Evolutionary conservation across 805 yeast genomes (phyloP).

Genomic region (Saccharomycopsis synnaedendra): DNA sequence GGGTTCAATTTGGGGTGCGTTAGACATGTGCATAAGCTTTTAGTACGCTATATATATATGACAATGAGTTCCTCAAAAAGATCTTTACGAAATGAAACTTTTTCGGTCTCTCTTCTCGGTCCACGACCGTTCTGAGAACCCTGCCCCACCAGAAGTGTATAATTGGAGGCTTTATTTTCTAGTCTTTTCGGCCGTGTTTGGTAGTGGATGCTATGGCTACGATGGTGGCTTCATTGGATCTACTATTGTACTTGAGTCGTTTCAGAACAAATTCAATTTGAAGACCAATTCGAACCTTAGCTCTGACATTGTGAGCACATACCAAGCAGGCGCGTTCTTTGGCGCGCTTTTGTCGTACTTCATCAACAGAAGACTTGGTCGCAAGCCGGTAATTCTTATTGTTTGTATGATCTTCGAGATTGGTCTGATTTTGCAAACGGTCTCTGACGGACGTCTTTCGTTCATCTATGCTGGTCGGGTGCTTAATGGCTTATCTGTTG

Average conservation of each 20-base stretch:
- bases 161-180: no score
- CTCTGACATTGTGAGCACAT: slow-evolving; percentile 35
- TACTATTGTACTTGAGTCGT: not conserved
- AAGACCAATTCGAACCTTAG: slow-evolving; percentile 20
- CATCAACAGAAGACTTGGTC: slow-evolving; percentile 29
- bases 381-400: slow-evolving; percentile 28
- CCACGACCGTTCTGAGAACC: no score
- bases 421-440: slow-evolving; percentile 32
- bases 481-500: slow-evolving; percentile 41
- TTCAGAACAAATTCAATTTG: slow-evolving; percentile 18
- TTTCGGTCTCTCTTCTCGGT: no score
- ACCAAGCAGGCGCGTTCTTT: slow-evolving; percentile 42
- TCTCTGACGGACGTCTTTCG: slow-evolving; percentile 28
- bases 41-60: no score
- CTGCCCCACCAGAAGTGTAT: no score
- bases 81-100: no score
- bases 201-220: no score
- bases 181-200: no score
- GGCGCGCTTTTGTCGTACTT: slow-evolving; percentile 26
- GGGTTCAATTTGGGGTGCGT: no score
- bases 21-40: no score
- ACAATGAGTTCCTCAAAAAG: no score
- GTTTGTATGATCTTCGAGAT: slow-evolving; percentile 31
- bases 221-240: no score
- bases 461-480: slow-evolving; percentile 43